Percentiles rank a stretch among this genome's conserved stretches.
Evolutionary conservation across 164 flowering plant genomes (phyloP).

Genomic region (Litsea cubeba): DNA sequence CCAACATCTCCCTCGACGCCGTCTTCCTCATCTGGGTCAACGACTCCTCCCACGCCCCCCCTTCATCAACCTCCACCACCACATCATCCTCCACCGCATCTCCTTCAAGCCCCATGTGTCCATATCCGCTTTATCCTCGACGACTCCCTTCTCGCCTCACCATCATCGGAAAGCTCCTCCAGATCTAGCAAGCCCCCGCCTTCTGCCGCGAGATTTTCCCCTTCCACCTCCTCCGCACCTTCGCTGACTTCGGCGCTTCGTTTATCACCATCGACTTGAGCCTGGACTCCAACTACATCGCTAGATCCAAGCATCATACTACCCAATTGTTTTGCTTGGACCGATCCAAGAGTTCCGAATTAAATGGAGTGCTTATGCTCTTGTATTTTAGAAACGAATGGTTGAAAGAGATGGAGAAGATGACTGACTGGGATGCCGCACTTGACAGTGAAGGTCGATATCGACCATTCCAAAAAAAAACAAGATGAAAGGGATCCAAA

Average conservation of each 20-base stretch:
- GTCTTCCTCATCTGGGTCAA: conserved; percentile 69
- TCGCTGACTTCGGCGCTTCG: conserved; percentile 56
- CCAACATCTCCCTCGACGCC: conserved; percentile 75
- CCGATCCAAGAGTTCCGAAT: conserved; percentile 23
- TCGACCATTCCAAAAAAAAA: too few relatives aligned
- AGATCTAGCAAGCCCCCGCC: conserved; percentile 87
- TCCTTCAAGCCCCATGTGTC: conserved; percentile 63
- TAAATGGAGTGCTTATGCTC: too few relatives aligned
- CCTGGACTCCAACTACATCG: conserved; percentile 60
- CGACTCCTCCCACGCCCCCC: conserved; percentile 52
- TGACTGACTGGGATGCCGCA: too few relatives aligned
- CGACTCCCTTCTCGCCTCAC: conserved; percentile 66
- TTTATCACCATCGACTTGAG: conserved; percentile 76
- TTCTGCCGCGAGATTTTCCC: conserved; percentile 74
- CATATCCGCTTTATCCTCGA: conserved; percentile 57
- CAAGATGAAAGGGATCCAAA: too few relatives aligned
- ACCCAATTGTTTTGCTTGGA: conserved; percentile 63
- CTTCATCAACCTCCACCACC: conserved; percentile 70
- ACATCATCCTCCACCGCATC: conserved; percentile 72
- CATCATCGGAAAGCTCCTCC: conserved; percentile 53
- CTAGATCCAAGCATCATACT: conserved; percentile 74
- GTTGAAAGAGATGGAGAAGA: too few relatives aligned
- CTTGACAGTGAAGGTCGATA: too few relatives aligned
- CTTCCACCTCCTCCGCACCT: conserved; percentile 63
- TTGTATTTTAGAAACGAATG: too few relatives aligned